Evolutionary conservation across 345 rosid genomes (phyloP).

Genomic region (Eucalyptus sp.): DNA sequence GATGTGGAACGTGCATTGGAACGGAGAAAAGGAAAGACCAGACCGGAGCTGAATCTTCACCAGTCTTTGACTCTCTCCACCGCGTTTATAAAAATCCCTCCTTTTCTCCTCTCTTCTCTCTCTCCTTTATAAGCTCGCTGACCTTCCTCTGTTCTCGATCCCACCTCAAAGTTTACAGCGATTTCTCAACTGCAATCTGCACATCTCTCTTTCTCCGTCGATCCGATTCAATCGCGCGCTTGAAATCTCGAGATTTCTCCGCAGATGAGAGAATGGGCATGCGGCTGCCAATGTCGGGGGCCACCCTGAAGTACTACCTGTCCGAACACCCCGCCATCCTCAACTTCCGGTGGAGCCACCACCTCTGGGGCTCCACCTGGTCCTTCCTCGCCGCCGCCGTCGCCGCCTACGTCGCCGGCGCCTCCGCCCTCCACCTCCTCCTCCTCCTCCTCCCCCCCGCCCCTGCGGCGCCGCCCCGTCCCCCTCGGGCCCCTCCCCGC

Average conservation of each 20-base stretch:
- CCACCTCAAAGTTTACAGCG: not conserved
- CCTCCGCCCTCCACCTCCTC: conserved; percentile 41
- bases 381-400: conserved; percentile 58
- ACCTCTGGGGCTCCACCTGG: conserved; percentile 91
- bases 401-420: conserved; percentile 32
- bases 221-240: not conserved
- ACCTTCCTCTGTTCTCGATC: not conserved
- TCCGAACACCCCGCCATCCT: conserved; percentile 74
- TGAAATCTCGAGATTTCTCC: not conserved
- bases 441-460: conserved; percentile 20
- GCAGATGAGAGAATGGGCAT: not conserved
- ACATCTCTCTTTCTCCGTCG: not conserved
- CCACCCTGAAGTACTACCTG: conserved; percentile 25
- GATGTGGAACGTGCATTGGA: not conserved
- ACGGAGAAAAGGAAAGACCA: not conserved
- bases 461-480: conserved; percentile 7
- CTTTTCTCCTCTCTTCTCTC: not conserved
- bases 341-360: conserved; percentile 77
- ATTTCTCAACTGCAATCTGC: not conserved
- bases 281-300: not conserved
- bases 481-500: conserved; percentile 82
- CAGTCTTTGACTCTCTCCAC: not conserved
- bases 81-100: not conserved
- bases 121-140: not conserved
- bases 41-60: not conserved